These are phyloP conservation scores for Fusarium luffae DNA, from an alignment of 2,329 filamentous ascomycete genomes.

Conservation along the genomic window DNA sequence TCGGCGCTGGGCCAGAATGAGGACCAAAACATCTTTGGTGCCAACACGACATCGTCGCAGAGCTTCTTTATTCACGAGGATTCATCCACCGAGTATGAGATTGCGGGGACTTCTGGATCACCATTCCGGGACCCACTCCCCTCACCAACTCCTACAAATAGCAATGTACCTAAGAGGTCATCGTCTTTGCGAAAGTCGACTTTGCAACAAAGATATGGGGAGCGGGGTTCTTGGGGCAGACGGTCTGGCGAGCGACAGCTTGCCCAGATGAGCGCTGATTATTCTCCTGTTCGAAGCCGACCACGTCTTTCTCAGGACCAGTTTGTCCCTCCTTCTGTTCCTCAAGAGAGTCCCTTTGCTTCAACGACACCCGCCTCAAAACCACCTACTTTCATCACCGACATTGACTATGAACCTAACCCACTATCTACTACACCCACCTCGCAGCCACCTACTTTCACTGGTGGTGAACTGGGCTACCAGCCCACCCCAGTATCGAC, in stretches of 20 bases:
- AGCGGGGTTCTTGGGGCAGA: constrained; percentile 72
- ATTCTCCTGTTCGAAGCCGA: constrained; percentile 69
- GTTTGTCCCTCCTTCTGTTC: constrained; percentile 71
- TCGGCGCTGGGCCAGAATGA: constrained; percentile 66
- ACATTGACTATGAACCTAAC: constrained; percentile 1
- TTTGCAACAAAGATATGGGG: constrained; percentile 82
- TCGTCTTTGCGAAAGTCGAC: constrained; percentile 88
- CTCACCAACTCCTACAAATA: constrained; percentile 62
- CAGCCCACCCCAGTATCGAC: constrained; percentile 84
- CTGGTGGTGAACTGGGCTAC: constrained; percentile 57
- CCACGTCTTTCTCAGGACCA: constrained; percentile 84
- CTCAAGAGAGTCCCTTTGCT: constrained; percentile 73
- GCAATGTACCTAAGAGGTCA: constrained; percentile 71
- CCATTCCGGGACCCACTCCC: constrained; percentile 55
- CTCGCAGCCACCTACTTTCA: constrained; percentile 27
- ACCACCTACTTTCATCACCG: constrained; percentile 50
- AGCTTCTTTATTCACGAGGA: constrained; percentile 67
- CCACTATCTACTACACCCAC: constrained; percentile 1
- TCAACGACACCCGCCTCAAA: constrained; percentile 65
- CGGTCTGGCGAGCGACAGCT: constrained; percentile 68
- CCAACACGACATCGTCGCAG: constrained; percentile 54
- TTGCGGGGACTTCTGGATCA: constrained; percentile 53
- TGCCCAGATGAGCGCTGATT: constrained; percentile 63
- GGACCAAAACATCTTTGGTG: constrained; percentile 82
- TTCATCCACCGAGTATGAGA: constrained; percentile 62